phyloP scores from a whole-genome alignment of 305 asterid genomes.

The Rubia balearica region DNA sequence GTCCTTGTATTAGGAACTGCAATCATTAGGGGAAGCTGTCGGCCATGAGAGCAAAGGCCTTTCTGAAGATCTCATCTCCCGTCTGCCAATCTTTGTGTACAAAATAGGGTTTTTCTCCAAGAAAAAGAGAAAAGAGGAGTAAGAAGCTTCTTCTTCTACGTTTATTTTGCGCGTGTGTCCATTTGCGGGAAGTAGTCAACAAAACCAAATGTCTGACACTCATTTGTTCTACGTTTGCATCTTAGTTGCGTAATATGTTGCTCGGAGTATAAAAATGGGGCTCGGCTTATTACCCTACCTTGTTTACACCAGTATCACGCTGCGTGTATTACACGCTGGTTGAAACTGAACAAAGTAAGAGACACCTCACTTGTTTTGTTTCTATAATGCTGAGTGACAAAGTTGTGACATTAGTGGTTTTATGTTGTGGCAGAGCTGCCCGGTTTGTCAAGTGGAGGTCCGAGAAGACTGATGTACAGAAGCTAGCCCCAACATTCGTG shows the following conservation, averaged over 20 bases:
- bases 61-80: slow-evolving; percentile 51
- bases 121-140: slow-evolving; percentile 66
- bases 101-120: slow-evolving; percentile 57
- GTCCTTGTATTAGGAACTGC: slow-evolving; percentile 52
- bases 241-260: slow-evolving; percentile 75
- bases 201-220: background rate
- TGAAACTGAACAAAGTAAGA: slow-evolving; percentile 56
- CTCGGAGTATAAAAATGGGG: slow-evolving; percentile 49
- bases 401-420: slow-evolving; percentile 3
- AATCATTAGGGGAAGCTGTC: slow-evolving; percentile 62
- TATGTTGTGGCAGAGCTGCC: slow-evolving; percentile 57
- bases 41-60: slow-evolving; percentile 76
- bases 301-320: slow-evolving; percentile 79
- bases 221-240: slow-evolving; percentile 15
- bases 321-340: slow-evolving; percentile 60
- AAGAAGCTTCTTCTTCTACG: slow-evolving; percentile 21
- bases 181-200: background rate
- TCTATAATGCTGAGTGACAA: background rate
- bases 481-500: background rate
- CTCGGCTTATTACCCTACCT: slow-evolving; percentile 55
- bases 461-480: slow-evolving; percentile 38
- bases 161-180: background rate
- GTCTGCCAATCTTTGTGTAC: slow-evolving; percentile 66
- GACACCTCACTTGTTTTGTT: background rate
- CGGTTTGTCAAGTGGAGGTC: slow-evolving; percentile 78